phyloP scores from a whole-genome alignment of 2,329 filamentous ascomycete species.

The Fusarium incarnatum region DNA sequence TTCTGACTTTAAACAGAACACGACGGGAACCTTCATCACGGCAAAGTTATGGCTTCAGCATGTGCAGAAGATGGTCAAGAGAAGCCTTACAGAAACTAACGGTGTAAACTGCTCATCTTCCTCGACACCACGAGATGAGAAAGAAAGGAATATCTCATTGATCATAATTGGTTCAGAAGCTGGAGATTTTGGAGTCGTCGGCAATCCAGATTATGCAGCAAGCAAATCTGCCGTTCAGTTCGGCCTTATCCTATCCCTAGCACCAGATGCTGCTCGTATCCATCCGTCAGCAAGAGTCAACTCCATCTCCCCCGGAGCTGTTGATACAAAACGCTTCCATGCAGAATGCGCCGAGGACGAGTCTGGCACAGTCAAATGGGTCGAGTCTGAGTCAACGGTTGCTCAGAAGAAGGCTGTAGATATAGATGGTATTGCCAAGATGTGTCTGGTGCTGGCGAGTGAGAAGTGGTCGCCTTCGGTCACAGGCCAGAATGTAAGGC shows the following conservation, averaged over 20 bases:
- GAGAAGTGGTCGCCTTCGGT: not conserved
- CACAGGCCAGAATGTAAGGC: too few species aligned
- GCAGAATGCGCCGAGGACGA: not conserved
- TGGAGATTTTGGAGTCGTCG: too few species aligned
- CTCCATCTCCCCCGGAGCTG: not conserved
- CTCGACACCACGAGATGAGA: too few species aligned
- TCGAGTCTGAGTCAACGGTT: not conserved
- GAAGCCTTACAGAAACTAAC: too few species aligned
- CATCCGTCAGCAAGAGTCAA: not conserved
- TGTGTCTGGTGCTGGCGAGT: not conserved
- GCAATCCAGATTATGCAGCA: too few species aligned
- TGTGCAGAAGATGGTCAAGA: too few species aligned
- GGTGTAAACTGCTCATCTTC: too few species aligned
- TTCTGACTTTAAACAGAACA: too few species aligned
- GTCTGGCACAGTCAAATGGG: not conserved
- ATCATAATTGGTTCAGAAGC: too few species aligned
- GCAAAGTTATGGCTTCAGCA: too few species aligned
- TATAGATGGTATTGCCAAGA: fast-evolving
- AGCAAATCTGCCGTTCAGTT: not conserved
- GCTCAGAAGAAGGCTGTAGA: not conserved
- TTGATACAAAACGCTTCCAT: not conserved
- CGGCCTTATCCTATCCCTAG: not conserved
- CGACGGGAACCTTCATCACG: too few species aligned
- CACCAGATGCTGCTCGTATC: not conserved
- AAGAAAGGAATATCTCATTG: too few species aligned